phyloP scores from a whole-genome alignment of 352 stramenopile species.

The Thalassiosira livingstoniorum region DNA sequence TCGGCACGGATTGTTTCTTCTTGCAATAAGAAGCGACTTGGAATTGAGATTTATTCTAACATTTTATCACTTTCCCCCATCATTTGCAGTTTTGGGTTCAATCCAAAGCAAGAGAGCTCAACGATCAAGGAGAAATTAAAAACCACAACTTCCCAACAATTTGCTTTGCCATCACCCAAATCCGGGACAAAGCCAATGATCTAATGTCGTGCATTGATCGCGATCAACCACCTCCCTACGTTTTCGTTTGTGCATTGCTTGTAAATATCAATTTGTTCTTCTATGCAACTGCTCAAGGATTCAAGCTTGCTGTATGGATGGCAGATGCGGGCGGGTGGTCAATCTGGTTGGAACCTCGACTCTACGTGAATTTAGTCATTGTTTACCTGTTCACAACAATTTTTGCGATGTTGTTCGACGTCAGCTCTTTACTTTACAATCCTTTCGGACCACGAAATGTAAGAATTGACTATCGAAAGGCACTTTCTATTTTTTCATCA shows the following conservation, averaged over 20 bases:
- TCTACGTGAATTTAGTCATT: conserved; percentile 3
- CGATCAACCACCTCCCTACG: conserved; percentile 15
- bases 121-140: no score
- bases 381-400: neutral
- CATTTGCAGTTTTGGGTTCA: no score
- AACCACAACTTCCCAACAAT: no score
- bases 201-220: neutral
- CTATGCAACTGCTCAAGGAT: neutral
- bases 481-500: neutral
- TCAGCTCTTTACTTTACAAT: conserved; percentile 16
- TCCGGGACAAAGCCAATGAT: no score
- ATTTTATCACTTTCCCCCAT: no score
- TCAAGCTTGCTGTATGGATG: neutral
- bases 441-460: conserved; percentile 17
- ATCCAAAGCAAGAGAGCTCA: no score
- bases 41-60: no score
- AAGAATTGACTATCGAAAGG: neutral
- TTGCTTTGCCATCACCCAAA: no score
- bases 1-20: no score
- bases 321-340: neutral
- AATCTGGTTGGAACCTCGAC: neutral
- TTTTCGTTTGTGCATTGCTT: neutral
- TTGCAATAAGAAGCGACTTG: no score
- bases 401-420: conserved; percentile 13
- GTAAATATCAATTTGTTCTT: conserved; percentile 9